Evolutionary conservation across 352 stramenopile genomes (phyloP), one percentile per base, ranked within the genome.

Genomic region (Phytopythium aichiense): DNA sequence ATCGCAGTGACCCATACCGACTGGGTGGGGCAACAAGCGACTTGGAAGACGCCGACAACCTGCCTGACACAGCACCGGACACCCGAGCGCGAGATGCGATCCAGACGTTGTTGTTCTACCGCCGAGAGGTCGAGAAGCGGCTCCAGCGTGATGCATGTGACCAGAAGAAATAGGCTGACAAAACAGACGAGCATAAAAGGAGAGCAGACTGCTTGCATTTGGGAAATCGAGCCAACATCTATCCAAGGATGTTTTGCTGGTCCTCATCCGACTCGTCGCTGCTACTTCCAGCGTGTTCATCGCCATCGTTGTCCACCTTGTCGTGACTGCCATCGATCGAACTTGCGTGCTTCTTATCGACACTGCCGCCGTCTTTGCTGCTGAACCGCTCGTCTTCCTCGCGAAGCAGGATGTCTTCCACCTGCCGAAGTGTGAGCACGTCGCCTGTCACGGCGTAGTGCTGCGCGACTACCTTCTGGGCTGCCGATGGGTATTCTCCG

Each of bases 101-200:
- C 63, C 78, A 90, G 48, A 73, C 71, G 40, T 54, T 90, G 53
- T 63, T 90, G 22, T 81, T 84, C 59, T 90, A 88, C 46, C 71
- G 81, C 40, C 72, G 71, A 50, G 81, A 90, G 59, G 78, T 90
- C 30, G 79, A 84, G 50, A 87, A 84, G 53, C 74, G 77, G 50
- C 67, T 83, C 11, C 68, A 69, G 48, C 54, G 57, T 9, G 69
- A 79, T 45, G 59, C 72, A 7, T 37, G 11, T 8, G 51, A 43
- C 20, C 51, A 56, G n/a, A 56, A 56, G 49, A 30, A 31, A n/a
- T 51, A 51, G 22, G 31, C n/a, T 30, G 20, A 23, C 7, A 4
- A 13, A 18, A 49, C 7, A 30, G 56, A 18, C 37, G n/a, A 0
- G 28, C 52, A 31, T 20, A 50, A 12, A 22, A 50, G 22, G 20